A percentile compares a stretch with the other conserved stretches of the same genome.
These are phyloP conservation scores for Phaffia australis DNA, from an alignment of 768 basidiomycete species.

Conservation along the genomic window DNA sequence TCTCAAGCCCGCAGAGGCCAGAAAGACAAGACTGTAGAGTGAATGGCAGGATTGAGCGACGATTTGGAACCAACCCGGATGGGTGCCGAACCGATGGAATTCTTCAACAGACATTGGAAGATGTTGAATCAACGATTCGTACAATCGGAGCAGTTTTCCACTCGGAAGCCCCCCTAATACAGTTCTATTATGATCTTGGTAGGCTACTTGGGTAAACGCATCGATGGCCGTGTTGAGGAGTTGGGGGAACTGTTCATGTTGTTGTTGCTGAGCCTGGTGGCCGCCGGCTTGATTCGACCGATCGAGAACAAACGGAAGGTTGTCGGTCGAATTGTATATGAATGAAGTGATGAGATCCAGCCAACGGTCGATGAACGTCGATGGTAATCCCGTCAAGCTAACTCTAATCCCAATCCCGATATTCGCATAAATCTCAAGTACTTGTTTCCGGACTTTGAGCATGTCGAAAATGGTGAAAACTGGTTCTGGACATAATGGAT, in stretches of 20 bases:
- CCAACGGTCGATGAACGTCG: constrained; percentile 42
- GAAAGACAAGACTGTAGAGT: constrained; percentile 77
- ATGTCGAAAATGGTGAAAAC: constrained; percentile 61
- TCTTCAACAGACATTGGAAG: constrained; percentile 71
- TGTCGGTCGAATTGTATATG: constrained; percentile 58
- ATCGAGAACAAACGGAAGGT: constrained; percentile 38
- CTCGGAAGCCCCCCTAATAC: constrained; percentile 55
- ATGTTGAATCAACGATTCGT: constrained; percentile 64
- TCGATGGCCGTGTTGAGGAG: constrained; percentile 66
- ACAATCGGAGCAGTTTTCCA: constrained; percentile 50
- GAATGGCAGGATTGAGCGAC: constrained; percentile 66
- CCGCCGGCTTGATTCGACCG: constrained; percentile 1
- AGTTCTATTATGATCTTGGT: constrained; percentile 66
- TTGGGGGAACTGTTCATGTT: constrained; percentile 39
- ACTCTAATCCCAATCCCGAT: constrained; percentile 50
- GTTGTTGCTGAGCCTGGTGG: constrained; percentile 36
- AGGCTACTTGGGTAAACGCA: constrained; percentile 65
- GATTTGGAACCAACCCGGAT: constrained; percentile 60
- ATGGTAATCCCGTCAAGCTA: constrained; percentile 40
- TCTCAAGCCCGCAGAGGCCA: constrained; percentile 67
- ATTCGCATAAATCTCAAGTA: constrained; percentile 56
- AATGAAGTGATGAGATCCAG: constrained; percentile 64
- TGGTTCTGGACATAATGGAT: constrained; percentile 39
- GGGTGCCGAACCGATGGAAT: constrained; percentile 44
- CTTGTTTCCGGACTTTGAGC: constrained; percentile 64